Evolutionary conservation across 495 filamentous ascomycete genomes (phyloP), one percentile per base, ranked within the genome.

Genomic region (Hypoxylon lenormandii): DNA sequence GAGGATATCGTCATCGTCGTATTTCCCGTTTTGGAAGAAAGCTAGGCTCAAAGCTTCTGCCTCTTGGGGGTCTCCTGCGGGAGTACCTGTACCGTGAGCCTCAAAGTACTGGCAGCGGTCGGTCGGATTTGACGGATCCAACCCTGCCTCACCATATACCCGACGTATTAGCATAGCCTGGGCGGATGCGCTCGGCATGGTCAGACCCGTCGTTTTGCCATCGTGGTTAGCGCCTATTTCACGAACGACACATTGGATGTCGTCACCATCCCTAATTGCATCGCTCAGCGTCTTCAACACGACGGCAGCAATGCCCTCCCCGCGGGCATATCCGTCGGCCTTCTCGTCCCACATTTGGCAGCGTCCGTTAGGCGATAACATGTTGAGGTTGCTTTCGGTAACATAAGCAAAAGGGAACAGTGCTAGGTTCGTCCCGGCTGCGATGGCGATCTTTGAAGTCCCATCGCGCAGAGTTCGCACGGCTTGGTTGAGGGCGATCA

Each of bases 241-340:
- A 1, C 84, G 79, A 40, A 91, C 83, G 0, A 90, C 74, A 15
- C 79, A 81, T 37, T 85, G 75, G 40, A 89, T 84, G 0, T 80
- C 78, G 49, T 84, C 78, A 1, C 77, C 73, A 49, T 80, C 78
- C 11, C 30, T 36, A 1, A 78, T 11, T 0, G 82, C 88, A 30
- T 79, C 77, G n/a, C 58, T 59, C 0, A 88, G 73, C 2, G 61
- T 72, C 63, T 90, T 91, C 2, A 91, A 19, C 5, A 81, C 72
- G 0, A 88, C 21, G 0, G 78, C 77, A 19, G 70, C 79, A 5
- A 88, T 83, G 0, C 91, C 80, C n/a, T 84, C 85, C 7, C 88
- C 82, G 8, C 90, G 85, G 0, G 37, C 89, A 72, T 89, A 92
- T 0, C 90, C 90, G 68, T 89, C 79, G 0, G 88, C 90, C 0